Base-by-base conservation (phyloP, 192 early-diverging fungal genomes). In the Dissophora ornata region DNA sequence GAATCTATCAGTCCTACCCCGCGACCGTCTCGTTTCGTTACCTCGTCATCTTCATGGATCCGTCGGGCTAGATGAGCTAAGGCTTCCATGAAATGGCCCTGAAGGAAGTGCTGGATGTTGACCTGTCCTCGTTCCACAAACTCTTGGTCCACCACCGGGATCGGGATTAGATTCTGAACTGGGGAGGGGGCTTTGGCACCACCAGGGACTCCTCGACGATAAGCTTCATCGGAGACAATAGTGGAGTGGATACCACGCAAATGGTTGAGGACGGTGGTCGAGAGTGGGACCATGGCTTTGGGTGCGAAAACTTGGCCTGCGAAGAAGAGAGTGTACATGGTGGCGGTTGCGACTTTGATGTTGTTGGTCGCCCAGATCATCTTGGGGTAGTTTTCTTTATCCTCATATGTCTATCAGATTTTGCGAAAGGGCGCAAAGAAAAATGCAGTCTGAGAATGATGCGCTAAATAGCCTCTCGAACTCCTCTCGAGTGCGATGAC, bases 331-430 rank as follows among this genome's bases (percentile, higher is more conserved):
- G 87, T 87, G 29, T 87, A 87, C 79, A 88, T 83, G 38, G 87
- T 86, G 0, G 83, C 69, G 0, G 83, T 70, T 26, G 85, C 82
- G 9, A 85, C 36, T n/a, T 85, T 83, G 34, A 63, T 53, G 42
- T 82, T 84, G 57, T 88, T 88, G 42, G 87, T 88, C 22, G 71
- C 73, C 87, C 87, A 88, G 11, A 88, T 86, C 87, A 88, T 88
- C 40, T 67, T 80, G 29, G 87, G 87, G 38, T 79, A 88, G 9
- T 69, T 18, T 0, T 59, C 45, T 4, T 82, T 84, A 24, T 81
- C 77, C 0, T 81, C 30, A 7, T 59, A 80, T 12, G 57, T 67
- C 71, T 75, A 64, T 52, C n/a, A n/a, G n/a, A n/a, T n/a, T n/a
- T n/a, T n/a, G n/a, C n/a, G n/a, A n/a, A n/a, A n/a, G n/a, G n/a